Base-by-base conservation (phyloP, 1,139 yeast genomes). In the Hemisphaericaspora subhashii region DNA sequence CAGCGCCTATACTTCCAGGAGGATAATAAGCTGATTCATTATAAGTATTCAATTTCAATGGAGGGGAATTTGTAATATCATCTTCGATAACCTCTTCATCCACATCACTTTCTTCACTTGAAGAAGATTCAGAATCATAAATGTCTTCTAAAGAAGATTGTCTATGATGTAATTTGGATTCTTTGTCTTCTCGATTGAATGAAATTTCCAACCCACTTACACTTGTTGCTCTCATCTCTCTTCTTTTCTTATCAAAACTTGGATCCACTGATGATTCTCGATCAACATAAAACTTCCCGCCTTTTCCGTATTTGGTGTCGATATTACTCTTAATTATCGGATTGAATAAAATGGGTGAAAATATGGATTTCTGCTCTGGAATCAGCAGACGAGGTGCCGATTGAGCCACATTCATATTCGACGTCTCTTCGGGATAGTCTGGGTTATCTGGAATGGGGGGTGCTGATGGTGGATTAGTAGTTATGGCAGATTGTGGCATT, bases 241-340 rank as follows among this genome's bases (percentile, higher is more conserved):
- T 50, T 38, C 50, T 53, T 35, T 54, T 54, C 34, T 50, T 41
- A 27, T 55, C 63, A 16, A 44, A 34, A 33, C 58, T 68, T 1
- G 56, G 54, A 13, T 55, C 62, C 16, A 38, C 44, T 2, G 64
- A 48, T 3, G 55, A 44, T 17, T 70, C 74, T 37, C 66, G 62
- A 6, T 62, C 60, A 7, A 82, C 86, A 54, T 81, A 86, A 53
- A 84, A 88, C 52, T 87, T 84, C 3, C 96, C 96, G 5, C 96
- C 96, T 50, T 77, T 77, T 6, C 86, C 84, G 51, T 88, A 88
- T 53, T 88, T 88, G 40, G 86, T 81, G 56, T 88, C 96, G 20
- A 88, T 82, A 44, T 79, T 81, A 37, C 79, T 77, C 45, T 81
- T 81, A 37, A 87, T 86, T 25, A 82, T 75, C 0, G 95, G 94